These are phyloP conservation scores for Suhomyces kilbournensis DNA, from an alignment of 805 yeast genomes.

Conservation along the genomic window DNA sequence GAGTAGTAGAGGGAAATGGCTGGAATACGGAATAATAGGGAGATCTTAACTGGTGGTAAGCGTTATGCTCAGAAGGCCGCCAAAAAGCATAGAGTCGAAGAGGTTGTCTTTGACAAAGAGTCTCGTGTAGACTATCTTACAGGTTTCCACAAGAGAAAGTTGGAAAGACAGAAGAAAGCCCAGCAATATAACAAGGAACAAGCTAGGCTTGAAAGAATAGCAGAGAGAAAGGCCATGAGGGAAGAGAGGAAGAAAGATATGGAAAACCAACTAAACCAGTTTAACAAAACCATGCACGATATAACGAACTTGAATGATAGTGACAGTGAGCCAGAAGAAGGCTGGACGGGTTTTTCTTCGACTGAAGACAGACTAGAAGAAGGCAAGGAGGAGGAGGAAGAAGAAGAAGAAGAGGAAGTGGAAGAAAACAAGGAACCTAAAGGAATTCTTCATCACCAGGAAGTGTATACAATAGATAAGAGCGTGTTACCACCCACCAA, in stretches of 20 bases:
- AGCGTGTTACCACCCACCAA: constrained; percentile 17
- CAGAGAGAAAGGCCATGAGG: constrained; percentile 68
- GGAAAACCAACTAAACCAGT: constrained; percentile 58
- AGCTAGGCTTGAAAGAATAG: constrained; percentile 67
- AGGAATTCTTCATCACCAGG: constrained; percentile 17
- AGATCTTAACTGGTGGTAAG: constrained; percentile 84
- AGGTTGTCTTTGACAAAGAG: constrained; percentile 78
- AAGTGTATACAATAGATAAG: constrained; percentile 31
- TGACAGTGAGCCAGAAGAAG: constrained; percentile 11
- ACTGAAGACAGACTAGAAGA: constrained; percentile 4
- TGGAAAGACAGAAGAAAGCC: constrained; percentile 86
- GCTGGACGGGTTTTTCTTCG: constrained; percentile 41
- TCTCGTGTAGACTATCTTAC: constrained; percentile 83
- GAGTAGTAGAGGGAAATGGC: constrained; percentile 12
- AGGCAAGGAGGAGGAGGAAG: constrained; percentile 6
- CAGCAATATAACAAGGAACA: constrained; percentile 72
- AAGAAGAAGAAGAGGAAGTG: background rate
- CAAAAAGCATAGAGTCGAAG: constrained; percentile 69
- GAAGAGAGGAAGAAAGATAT: constrained; percentile 69
- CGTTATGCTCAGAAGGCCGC: constrained; percentile 68
- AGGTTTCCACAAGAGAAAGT: constrained; percentile 92
- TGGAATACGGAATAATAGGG: constrained; percentile 58
- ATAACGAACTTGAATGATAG: constrained; percentile 15
- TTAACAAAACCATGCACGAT: constrained; percentile 44
- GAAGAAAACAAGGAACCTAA: background rate